Percentiles rank a stretch among this genome's conserved stretches.
Conservation (phyloP, 1,284 basidiomycete genomes). For the Coniferiporia weirii region DNA sequence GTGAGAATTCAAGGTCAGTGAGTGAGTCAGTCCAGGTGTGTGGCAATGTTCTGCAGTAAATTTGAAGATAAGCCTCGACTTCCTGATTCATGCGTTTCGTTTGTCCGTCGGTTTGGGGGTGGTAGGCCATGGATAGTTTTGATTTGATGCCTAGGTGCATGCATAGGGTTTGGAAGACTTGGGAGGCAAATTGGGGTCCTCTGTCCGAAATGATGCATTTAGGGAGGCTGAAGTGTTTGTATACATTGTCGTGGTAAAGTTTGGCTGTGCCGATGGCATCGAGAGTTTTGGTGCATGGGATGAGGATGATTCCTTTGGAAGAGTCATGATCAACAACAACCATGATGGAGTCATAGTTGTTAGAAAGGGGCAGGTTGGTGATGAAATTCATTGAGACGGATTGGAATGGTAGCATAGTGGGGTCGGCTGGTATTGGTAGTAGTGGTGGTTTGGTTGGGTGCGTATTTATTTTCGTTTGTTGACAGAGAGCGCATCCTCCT, state of each 20-base stretch:
- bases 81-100: constrained; percentile 25
- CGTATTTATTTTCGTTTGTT: too few relatives aligned
- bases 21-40: constrained; percentile 27
- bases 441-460: too few relatives aligned
- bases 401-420: too few relatives aligned
- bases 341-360: too few relatives aligned
- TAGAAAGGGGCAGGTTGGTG: constrained; percentile 15
- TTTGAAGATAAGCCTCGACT: constrained; percentile 21
- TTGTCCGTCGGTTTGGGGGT: too few relatives aligned
- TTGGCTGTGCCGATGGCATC: too few relatives aligned
- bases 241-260: not conserved
- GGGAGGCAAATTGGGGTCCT: constrained; percentile 20
- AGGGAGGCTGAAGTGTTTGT: not conserved
- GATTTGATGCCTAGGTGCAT: constrained; percentile 16
- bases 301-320: too few relatives aligned
- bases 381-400: too few relatives aligned
- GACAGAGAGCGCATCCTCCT: too few relatives aligned
- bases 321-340: too few relatives aligned
- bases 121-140: constrained; percentile 20
- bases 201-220: constrained; percentile 19
- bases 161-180: constrained; percentile 17
- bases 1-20: constrained; percentile 23
- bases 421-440: too few relatives aligned
- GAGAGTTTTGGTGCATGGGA: too few relatives aligned
- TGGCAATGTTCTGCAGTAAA: constrained; percentile 24